phyloP scores from a whole-genome alignment of 108 stramenopile species.

The Mediolabrus comicus region DNA sequence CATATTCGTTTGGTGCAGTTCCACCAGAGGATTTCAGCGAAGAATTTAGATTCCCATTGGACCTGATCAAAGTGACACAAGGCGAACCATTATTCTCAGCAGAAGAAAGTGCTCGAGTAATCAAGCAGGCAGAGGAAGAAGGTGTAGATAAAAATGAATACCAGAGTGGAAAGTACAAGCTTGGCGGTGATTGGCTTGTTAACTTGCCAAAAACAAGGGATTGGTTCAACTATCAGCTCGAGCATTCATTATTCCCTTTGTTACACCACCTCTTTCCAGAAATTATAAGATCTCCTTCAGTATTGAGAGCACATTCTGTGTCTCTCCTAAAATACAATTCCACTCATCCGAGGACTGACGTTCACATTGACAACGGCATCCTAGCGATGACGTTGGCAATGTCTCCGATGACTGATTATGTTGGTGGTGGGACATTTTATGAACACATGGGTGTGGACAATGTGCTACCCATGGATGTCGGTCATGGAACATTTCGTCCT shows the following conservation, averaged over 20 bases:
- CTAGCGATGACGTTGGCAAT: slow-evolving; percentile 66
- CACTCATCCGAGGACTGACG: slow-evolving; percentile 66
- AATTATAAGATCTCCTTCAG: slow-evolving; percentile 45
- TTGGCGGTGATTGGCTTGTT: slow-evolving; percentile 65
- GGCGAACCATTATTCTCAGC: slow-evolving; percentile 48
- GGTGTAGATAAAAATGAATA: slow-evolving; percentile 64
- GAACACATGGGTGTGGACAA: slow-evolving; percentile 59
- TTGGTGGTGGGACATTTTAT: slow-evolving; percentile 66
- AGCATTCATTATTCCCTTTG: slow-evolving; percentile 48
- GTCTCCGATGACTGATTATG: slow-evolving; percentile 42
- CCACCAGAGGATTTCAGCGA: slow-evolving; percentile 71
- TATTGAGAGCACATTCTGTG: slow-evolving; percentile 62
- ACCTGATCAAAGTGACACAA: slow-evolving; percentile 62
- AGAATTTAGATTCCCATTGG: slow-evolving; percentile 62
- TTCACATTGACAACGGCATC: slow-evolving; percentile 73
- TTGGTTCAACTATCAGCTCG: slow-evolving; percentile 57
- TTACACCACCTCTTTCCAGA: slow-evolving; percentile 57
- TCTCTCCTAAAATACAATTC: slow-evolving; percentile 63
- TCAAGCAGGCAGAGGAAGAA: slow-evolving; percentile 47
- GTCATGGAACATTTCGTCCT: slow-evolving; percentile 64
- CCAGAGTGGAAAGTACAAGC: slow-evolving; percentile 62
- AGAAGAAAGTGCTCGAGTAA: slow-evolving; percentile 41
- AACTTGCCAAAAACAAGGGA: slow-evolving; percentile 55
- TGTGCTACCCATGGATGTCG: slow-evolving; percentile 62
- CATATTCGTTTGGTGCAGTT: slow-evolving; percentile 58